Base-by-base conservation (phyloP, 2,329 filamentous ascomycete species). In the Epichloe coenophiala region DNA sequence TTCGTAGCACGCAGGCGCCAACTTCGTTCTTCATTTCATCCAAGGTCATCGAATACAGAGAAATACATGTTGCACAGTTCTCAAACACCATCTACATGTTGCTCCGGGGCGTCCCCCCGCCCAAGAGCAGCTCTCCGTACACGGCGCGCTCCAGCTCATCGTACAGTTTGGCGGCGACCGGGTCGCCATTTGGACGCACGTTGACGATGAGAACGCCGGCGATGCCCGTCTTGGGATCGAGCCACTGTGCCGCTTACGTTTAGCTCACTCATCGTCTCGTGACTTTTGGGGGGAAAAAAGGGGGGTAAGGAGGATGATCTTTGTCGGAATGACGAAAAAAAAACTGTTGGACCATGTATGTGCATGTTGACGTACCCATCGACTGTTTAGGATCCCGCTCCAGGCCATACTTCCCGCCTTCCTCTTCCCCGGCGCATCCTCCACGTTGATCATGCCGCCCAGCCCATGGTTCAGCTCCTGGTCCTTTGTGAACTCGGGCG, bases 351-450 rank as follows among this genome's bases (percentile, higher is more conserved):
- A 31, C 8, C 7, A 3, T 3, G 21, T 19, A 19, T 19, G 19
- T 19, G 19, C 19, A 19, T 19, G 27, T 13, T n/a, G 13, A 63
- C 67, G 62, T 55, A 69, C 68, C 71, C 71, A 74, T 50, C 64
- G 65, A 17, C 64, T 61, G 51, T 72, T 72, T 19, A 57, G 58
- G 52, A 68, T 64, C 36, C 71, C 71, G n/a, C 60, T 60, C 71
- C 71, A 74, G 59, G 64, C 68, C 50, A 74, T 52, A 36, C 68
- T 72, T 0, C 70, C 70, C 55, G 64, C 67, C 45, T 58, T 62
- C 38, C 71, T 60, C 61, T 69, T 70, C 0, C 66, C 67, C 0
- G 65, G 61, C 7, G 67, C 59, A 49, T 72, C 65, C 27, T 63
- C 61, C 53, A 66, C 50, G 48, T 69, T 71, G 43, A 73, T 55